A percentile compares a stretch with the other conserved stretches of the same genome.
phyloP scores from a whole-genome alignment of 345 rosid species.

The Populus ilicifolia region DNA sequence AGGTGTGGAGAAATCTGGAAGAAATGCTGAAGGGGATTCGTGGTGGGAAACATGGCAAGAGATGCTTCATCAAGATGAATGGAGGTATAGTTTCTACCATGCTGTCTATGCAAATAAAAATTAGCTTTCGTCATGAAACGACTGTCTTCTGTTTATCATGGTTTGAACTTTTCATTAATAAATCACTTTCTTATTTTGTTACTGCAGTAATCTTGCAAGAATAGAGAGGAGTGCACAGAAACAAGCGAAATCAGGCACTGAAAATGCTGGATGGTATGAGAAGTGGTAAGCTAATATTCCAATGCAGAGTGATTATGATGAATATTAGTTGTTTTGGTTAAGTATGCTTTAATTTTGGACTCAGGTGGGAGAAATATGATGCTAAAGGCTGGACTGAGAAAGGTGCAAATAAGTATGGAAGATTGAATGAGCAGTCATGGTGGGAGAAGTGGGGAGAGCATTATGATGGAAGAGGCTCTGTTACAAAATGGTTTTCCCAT shows the following conservation, averaged over 20 bases:
- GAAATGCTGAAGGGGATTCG: constrained; percentile 88
- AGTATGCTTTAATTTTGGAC: constrained; percentile 13
- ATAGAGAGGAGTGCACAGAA: constrained; percentile 99
- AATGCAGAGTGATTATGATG: constrained; percentile 7
- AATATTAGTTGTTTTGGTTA: not conserved
- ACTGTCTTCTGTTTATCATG: not conserved
- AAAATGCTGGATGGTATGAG: constrained; percentile 98
- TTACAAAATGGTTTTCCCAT: constrained; percentile 75
- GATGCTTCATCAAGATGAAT: constrained; percentile 95
- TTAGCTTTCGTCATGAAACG: not conserved
- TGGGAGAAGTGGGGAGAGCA: constrained; percentile 99
- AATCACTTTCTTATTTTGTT: constrained; percentile 5
- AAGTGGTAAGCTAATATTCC: constrained; percentile 64
- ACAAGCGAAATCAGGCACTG: constrained; percentile 92
- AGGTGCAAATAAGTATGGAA: constrained; percentile 96
- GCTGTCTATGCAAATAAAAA: not conserved
- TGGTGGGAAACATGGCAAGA: constrained; percentile 99
- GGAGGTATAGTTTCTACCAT: constrained; percentile 56
- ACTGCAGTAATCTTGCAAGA: constrained; percentile 83
- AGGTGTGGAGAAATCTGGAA: constrained; percentile 99
- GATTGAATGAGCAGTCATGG: constrained; percentile 96
- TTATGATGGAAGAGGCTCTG: constrained; percentile 97
- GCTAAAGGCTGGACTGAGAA: constrained; percentile 99
- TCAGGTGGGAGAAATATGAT: constrained; percentile 99
- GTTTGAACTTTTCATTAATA: constrained; percentile 3